Conservation (phyloP, 2,329 filamentous ascomycete species). For the Trichoderma arundinaceum region DNA sequence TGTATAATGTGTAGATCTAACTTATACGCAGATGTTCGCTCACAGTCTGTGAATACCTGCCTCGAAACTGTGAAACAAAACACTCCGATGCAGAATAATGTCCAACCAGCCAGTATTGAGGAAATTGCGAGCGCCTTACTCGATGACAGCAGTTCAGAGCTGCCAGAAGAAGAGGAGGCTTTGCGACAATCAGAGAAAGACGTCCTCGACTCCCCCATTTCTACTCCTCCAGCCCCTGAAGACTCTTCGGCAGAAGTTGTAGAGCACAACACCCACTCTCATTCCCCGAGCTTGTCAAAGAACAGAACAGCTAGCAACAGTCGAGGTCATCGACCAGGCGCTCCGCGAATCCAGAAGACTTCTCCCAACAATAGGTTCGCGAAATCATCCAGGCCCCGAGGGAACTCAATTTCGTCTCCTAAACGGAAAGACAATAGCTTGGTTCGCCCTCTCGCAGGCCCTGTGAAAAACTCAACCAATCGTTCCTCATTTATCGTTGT, state of each 20-base stretch:
- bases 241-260: background rate
- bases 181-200: conserved; percentile 6
- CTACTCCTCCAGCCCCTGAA: conserved; percentile 8
- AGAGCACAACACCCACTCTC: background rate
- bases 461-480: conserved; percentile 32
- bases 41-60: conserved; percentile 20
- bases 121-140: conserved; percentile 43
- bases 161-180: conserved; percentile 23
- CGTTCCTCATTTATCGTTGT: conserved; percentile 34
- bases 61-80: conserved; percentile 32
- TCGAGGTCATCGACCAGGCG: conserved; percentile 9
- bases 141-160: conserved; percentile 36
- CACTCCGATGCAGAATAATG: conserved; percentile 19
- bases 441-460: conserved; percentile 33
- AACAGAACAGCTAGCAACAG: background rate
- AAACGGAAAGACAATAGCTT: conserved; percentile 32
- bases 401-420: conserved; percentile 32
- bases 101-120: conserved; percentile 35
- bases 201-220: background rate
- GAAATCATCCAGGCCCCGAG: background rate
- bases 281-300: background rate
- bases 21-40: conserved; percentile 3
- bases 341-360: conserved; percentile 31
- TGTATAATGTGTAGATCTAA: conserved; percentile 3
- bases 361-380: conserved; percentile 30